Evolutionary conservation across 2,329 filamentous ascomycete species (phyloP).

Genomic region (Lasiodiplodia sp.): DNA sequence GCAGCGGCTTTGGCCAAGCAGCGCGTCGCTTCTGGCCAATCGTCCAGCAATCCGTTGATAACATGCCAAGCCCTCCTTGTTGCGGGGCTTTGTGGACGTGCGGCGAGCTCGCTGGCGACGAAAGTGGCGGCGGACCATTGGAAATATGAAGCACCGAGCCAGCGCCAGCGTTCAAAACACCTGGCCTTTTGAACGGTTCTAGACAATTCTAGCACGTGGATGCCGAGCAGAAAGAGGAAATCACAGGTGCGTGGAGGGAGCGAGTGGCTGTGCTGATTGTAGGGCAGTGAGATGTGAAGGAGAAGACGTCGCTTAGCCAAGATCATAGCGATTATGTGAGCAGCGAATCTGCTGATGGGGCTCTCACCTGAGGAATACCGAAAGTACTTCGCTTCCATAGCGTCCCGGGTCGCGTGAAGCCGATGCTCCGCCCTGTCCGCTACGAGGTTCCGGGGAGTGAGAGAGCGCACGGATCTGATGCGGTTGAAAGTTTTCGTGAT

Average conservation of each 20-base stretch:
- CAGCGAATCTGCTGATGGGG: slow-evolving; percentile 4
- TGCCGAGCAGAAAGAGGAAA: background rate
- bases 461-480: no score
- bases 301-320: background rate
- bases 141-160: background rate
- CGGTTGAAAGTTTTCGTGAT: no score
- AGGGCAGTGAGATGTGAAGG: background rate
- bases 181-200: background rate
- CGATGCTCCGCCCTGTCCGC: background rate
- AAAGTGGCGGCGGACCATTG: slow-evolving; percentile 5
- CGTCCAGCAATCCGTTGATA: background rate
- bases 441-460: no score
- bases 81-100: background rate
- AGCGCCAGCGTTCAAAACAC: slow-evolving; percentile 1
- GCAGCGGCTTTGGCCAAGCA: background rate
- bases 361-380: background rate
- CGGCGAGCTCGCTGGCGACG: slow-evolving; percentile 3
- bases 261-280: background rate
- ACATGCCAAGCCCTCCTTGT: slow-evolving; percentile 1
- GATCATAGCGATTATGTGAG: background rate
- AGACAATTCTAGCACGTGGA: background rate
- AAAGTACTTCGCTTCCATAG: slow-evolving; percentile 1
- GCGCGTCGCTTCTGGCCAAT: slow-evolving; percentile 2
- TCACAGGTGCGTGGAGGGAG: background rate
- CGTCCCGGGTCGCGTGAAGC: background rate